Evolutionary conservation across 2,329 filamentous ascomycete species (phyloP), one percentile per base, ranked within the genome.

Genomic region (Rutstroemia sp.): DNA sequence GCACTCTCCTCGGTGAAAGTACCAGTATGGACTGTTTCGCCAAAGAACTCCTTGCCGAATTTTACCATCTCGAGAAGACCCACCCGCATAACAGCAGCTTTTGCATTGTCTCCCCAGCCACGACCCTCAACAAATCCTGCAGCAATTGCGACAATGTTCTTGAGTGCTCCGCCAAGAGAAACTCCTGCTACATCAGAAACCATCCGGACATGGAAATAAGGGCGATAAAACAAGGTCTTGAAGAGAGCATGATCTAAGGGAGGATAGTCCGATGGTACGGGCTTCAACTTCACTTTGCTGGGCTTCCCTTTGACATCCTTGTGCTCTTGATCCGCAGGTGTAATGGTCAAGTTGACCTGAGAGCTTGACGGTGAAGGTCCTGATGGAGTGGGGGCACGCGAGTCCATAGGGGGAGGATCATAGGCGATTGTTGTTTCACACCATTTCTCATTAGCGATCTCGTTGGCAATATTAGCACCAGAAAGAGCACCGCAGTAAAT

Each of bases 1-100:
- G 90, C 92, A 65, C 89, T 95, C 71, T 96, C 90, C 70, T 96
- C 91, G n/a, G 92, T 97, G 71, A 99, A 97, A 0, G 94, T 99
- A 57, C 81, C 83, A 9, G 87, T 82, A 62, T 87, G 81, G 25
- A 94, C 86, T 1, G 88, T 89, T 66, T 92, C 81, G 17, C 84
- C 83, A 70, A 97, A 99, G 77, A 97, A 99, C 65, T 87, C 84
- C 72, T 92, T 90, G 62, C 92, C 92, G 65, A 99, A 99, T 69
- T 88, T 87, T 67, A 97, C 90, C 87, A 96, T 96, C 75, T 99
- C 94, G 65, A 96, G 80, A 47, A 99, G 82, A 7, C 94, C 94
- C 19, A 97, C 87, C 44, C 94, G 88, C 90, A 99, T 97, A 59
- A 99, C 86, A 47, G 94, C 94, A n/a, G 94, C 91, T 76, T 99